Conservation (phyloP, 2,329 filamentous ascomycete species). For the Aaosphaeria arxii region DNA sequence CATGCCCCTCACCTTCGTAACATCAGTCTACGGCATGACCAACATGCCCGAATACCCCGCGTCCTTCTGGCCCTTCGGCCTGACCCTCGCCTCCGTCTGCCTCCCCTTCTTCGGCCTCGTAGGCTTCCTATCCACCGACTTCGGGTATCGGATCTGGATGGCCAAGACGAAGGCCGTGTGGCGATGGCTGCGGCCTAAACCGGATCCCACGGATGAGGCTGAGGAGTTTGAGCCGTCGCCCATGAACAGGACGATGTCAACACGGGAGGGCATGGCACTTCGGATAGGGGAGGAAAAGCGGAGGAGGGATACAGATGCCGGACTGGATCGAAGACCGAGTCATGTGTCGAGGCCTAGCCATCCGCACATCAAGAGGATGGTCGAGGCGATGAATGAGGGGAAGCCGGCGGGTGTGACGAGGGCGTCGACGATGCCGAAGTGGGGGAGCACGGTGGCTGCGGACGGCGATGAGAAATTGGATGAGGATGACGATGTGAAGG, state of each 20-base stretch:
- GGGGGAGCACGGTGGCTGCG: not conserved
- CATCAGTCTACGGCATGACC: constrained; percentile 56
- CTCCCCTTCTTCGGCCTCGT: constrained; percentile 47
- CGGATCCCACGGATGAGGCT: constrained; percentile 3
- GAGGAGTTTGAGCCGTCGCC: constrained; percentile 4
- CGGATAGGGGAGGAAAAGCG: constrained; percentile 10
- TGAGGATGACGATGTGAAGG: not conserved
- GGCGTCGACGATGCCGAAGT: not conserved
- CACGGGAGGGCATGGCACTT: constrained; percentile 27
- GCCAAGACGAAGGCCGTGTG: constrained; percentile 25
- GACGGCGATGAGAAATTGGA: not conserved
- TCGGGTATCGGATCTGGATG: constrained; percentile 38
- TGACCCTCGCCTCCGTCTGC: constrained; percentile 42
- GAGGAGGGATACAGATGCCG: not conserved
- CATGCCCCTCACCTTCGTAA: constrained; percentile 58
- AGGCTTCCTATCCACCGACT: constrained; percentile 42
- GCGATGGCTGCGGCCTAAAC: constrained; percentile 23
- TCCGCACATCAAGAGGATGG: not conserved
- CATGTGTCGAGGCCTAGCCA: not conserved
- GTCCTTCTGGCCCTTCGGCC: constrained; percentile 35
- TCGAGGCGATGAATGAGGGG: not conserved
- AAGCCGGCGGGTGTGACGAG: not conserved
- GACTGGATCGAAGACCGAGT: not conserved
- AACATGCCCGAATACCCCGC: constrained; percentile 41
- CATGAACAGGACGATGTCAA: constrained; percentile 18